Conservation (phyloP, 2,329 filamentous ascomycete species). For the Cordyceps pruinosa region DNA sequence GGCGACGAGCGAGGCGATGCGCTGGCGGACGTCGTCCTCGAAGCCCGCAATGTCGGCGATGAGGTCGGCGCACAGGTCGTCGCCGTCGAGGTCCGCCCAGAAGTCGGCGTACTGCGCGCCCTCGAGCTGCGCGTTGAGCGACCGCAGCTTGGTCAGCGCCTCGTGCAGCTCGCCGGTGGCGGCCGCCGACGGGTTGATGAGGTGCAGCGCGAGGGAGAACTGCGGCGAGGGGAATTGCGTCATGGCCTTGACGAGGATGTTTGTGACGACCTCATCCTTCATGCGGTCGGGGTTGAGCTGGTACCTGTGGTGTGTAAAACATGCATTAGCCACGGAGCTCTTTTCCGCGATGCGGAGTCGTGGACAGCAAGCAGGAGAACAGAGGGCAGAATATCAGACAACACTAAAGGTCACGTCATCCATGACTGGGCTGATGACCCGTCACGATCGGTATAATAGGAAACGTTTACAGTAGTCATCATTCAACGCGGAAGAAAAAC, state of each 20-base stretch:
- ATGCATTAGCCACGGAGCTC: background rate
- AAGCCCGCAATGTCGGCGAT: constrained; percentile 92
- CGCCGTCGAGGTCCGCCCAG: constrained; percentile 87
- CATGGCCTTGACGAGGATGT: constrained; percentile 96
- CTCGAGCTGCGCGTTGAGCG: constrained; percentile 80
- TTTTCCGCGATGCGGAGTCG: background rate
- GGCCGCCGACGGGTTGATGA: constrained; percentile 73
- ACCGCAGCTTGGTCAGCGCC: constrained; percentile 80
- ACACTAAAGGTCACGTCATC: constrained; percentile 55
- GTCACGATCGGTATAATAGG: constrained; percentile 85
- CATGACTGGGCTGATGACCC: constrained; percentile 42
- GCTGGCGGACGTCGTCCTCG: constrained; percentile 84
- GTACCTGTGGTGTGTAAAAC: constrained; percentile 55
- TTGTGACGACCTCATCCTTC: constrained; percentile 95
- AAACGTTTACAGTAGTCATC: constrained; percentile 88
- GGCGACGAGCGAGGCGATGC: constrained; percentile 81
- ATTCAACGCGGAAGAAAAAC: constrained; percentile 31
- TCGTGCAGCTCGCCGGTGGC: constrained; percentile 71
- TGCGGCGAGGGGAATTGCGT: constrained; percentile 95
- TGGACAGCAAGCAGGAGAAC: background rate
- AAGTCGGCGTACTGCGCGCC: constrained; percentile 85
- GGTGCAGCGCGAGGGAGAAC: constrained; percentile 88
- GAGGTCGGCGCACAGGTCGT: constrained; percentile 92
- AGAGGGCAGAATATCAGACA: constrained; percentile 10
- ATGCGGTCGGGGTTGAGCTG: constrained; percentile 99